These are phyloP conservation scores for Ophiostoma populinum DNA, from an alignment of 2,329 filamentous ascomycete species.

Conservation along the genomic window DNA sequence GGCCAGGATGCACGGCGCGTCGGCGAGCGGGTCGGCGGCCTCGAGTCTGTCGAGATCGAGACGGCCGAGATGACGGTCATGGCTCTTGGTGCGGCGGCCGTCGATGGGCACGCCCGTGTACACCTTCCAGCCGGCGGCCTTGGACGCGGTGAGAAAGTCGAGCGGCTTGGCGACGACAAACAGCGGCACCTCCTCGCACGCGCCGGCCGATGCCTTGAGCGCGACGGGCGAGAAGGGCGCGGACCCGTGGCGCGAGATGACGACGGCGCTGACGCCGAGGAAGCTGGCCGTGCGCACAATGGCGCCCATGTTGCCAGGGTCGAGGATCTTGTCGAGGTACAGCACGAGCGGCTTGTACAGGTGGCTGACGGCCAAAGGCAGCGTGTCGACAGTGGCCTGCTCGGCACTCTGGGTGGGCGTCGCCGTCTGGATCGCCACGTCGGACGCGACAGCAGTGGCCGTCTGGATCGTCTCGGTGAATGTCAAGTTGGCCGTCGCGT, in stretches of 20 bases:
- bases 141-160: conserved; percentile 52
- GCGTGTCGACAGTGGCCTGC: no score
- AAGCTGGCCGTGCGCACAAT: conserved; percentile 81
- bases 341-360: conserved; percentile 51
- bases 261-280: conserved; percentile 73
- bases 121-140: conserved; percentile 59
- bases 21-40: conserved; percentile 31
- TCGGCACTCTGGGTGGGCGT: no score
- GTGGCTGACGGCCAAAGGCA: no score
- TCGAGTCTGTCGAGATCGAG: conserved; percentile 33
- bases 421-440: no score
- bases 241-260: conserved; percentile 55
- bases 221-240: conserved; percentile 60
- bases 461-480: no score
- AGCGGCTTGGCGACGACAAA: conserved; percentile 51
- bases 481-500: no score
- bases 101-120: conserved; percentile 52
- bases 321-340: conserved; percentile 58
- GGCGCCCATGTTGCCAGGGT: conserved; percentile 79
- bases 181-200: conserved; percentile 62
- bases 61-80: no score
- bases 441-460: no score
- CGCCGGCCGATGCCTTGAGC: conserved; percentile 77
- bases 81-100: conserved; percentile 7
- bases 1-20: conserved; percentile 58